These are phyloP conservation scores for Candida pini DNA, from an alignment of 805 yeast genomes.

Conservation along the genomic window DNA sequence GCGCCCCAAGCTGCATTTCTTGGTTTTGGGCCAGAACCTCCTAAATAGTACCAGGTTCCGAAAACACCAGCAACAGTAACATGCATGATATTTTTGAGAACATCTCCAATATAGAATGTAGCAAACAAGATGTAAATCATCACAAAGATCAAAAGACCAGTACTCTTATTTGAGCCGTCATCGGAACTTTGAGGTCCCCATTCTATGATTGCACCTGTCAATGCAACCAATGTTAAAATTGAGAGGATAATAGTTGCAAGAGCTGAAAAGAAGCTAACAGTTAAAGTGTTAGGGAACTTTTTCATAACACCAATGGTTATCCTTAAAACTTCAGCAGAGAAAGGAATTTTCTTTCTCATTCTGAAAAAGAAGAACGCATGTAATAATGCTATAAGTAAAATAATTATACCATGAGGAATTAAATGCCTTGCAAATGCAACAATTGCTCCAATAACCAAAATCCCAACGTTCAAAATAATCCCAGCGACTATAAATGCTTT, in stretches of 20 bases:
- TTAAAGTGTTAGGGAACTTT: conserved; percentile 58
- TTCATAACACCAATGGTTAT: conserved; percentile 67
- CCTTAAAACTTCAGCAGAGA: conserved; percentile 22
- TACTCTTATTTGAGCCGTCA: conserved; percentile 10
- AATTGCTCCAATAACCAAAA: conserved; percentile 70
- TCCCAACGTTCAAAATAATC: conserved; percentile 25
- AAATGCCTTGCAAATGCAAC: conserved; percentile 62
- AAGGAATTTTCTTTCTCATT: conserved; percentile 20
- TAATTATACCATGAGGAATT: conserved; percentile 72
- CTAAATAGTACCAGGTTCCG: conserved; percentile 86
- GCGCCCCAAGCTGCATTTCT: conserved; percentile 75
- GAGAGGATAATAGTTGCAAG: conserved; percentile 1
- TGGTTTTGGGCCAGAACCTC: conserved; percentile 51
- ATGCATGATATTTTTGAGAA: conserved; percentile 71
- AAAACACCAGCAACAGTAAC: conserved; percentile 76
- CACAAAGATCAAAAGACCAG: conserved; percentile 41
- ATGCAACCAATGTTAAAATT: background rate
- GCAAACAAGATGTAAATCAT: too few species aligned
- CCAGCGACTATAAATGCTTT: conserved; percentile 1
- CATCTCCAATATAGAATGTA: conserved; percentile 77
- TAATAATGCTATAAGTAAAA: conserved; percentile 26
- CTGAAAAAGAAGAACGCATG: conserved; percentile 14
- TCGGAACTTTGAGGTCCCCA: conserved; percentile 16
- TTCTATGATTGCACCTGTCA: conserved; percentile 44
- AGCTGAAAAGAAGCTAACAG: conserved; percentile 28